phyloP scores from a whole-genome alignment of 805 yeast genomes.

The Barnettozyma californica region DNA sequence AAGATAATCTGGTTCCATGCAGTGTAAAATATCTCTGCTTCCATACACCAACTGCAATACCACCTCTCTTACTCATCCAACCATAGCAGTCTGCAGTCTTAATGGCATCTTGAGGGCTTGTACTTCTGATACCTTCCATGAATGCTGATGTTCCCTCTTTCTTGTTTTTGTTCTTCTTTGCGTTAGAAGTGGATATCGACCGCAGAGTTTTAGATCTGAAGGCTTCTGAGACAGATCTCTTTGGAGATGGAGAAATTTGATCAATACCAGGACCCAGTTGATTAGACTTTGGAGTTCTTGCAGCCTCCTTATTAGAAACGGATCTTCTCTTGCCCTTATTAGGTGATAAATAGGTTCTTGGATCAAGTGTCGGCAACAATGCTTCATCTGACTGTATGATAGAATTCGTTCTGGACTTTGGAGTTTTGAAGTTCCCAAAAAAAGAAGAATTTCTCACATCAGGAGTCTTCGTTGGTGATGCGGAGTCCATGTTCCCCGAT shows the following conservation, averaged over 20 bases:
- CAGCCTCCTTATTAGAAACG: conserved; percentile 43
- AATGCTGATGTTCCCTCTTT: conserved; percentile 74
- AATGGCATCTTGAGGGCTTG: conserved; percentile 74
- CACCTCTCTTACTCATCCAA: conserved; percentile 94
- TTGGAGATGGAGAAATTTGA: conserved; percentile 16
- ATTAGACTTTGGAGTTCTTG: conserved; percentile 3
- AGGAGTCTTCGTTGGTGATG: conserved; percentile 12
- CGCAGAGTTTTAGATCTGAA: conserved; percentile 47
- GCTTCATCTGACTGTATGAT: conserved; percentile 2
- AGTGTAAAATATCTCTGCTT: conserved; percentile 76
- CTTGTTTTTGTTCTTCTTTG: conserved; percentile 28
- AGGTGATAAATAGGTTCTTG: conserved; percentile 6
- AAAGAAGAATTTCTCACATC: conserved; percentile 7
- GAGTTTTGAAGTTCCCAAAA: conserved; percentile 4
- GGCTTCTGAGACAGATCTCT: conserved; percentile 45
- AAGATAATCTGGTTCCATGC: conserved; percentile 90
- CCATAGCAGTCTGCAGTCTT: conserved; percentile 76
- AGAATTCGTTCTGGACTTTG: conserved; percentile 3
- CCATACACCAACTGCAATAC: conserved; percentile 85
- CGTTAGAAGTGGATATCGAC: conserved; percentile 47
- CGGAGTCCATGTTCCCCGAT: conserved; percentile 13
- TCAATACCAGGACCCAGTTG: not conserved
- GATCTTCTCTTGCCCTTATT: conserved; percentile 39
- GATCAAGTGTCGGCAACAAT: conserved; percentile 14
- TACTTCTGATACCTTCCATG: conserved; percentile 77